Conservation (phyloP, 2,329 filamentous ascomycete species). For the Thelonectria discophora region DNA sequence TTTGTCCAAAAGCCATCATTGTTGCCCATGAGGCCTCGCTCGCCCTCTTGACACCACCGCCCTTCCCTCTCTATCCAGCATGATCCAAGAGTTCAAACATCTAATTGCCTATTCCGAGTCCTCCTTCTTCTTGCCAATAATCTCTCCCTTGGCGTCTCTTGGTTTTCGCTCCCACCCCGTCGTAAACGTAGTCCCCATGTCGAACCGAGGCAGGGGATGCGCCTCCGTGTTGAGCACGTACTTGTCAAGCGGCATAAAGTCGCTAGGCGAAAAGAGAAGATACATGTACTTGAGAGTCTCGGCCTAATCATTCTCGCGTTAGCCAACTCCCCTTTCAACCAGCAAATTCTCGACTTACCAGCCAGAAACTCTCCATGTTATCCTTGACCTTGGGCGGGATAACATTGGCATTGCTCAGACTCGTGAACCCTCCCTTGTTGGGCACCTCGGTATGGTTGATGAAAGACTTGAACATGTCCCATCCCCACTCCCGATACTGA, state of each 20-base stretch:
- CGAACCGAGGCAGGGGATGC: slow-evolving; percentile 87
- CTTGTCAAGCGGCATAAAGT: slow-evolving; percentile 84
- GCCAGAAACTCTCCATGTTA: slow-evolving; percentile 99
- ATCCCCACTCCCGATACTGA: slow-evolving; percentile 94
- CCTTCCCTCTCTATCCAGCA: not conserved
- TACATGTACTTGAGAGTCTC: slow-evolving; percentile 99
- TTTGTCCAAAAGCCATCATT: slow-evolving; percentile 3
- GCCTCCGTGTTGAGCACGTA: slow-evolving; percentile 97
- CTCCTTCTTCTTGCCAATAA: slow-evolving; percentile 41
- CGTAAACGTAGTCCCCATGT: slow-evolving; percentile 77
- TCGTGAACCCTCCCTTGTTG: slow-evolving; percentile 83
- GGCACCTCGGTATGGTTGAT: slow-evolving; percentile 83
- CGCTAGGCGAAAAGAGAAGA: slow-evolving; percentile 85
- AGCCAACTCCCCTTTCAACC: slow-evolving; percentile 12
- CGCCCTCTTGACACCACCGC: not conserved
- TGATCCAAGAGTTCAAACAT: not conserved
- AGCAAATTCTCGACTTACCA: slow-evolving; percentile 64
- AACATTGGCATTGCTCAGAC: slow-evolving; percentile 76
- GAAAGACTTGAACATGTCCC: slow-evolving; percentile 97
- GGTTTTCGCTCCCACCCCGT: slow-evolving; percentile 84
- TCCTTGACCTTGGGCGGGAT: slow-evolving; percentile 77
- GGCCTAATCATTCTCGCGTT: slow-evolving; percentile 62
- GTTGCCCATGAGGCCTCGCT: not conserved
- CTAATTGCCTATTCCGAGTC: slow-evolving; percentile 8
- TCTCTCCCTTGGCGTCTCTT: slow-evolving; percentile 57